Conservation (phyloP, 441 rosid species). For the Erodium moschatum region DNA sequence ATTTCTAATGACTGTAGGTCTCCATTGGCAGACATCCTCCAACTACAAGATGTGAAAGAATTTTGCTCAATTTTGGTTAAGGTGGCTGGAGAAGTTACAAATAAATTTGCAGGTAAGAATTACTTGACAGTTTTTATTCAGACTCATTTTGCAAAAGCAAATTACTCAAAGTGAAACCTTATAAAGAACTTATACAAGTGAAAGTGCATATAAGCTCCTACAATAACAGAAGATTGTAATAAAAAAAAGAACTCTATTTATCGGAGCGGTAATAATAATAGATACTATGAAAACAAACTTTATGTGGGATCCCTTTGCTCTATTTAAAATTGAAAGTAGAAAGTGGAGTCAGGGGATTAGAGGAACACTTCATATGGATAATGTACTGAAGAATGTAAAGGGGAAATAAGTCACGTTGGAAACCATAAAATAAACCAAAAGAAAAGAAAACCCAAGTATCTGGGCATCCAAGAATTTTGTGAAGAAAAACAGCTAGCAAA, state of each 20-base stretch:
- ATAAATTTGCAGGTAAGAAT: background rate
- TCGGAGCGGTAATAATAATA: background rate
- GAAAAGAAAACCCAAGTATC: too few relatives aligned
- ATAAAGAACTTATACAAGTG: too few relatives aligned
- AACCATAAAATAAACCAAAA: too few relatives aligned
- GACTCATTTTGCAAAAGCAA: background rate
- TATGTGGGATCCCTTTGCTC: background rate
- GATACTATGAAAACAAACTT: background rate
- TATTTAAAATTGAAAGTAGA: background rate
- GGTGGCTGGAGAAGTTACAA: background rate
- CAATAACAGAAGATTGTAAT: background rate
- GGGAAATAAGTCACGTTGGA: too few relatives aligned
- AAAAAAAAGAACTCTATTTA: background rate
- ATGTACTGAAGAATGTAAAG: too few relatives aligned
- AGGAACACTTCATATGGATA: too few relatives aligned
- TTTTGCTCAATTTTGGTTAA: constrained; percentile 1
- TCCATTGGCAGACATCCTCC: constrained; percentile 1
- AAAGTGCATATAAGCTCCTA: too few relatives aligned
- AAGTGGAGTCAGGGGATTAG: background rate
- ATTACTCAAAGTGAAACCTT: too few relatives aligned
- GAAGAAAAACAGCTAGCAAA: too few relatives aligned
- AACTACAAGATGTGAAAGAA: background rate
- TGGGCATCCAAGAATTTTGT: too few relatives aligned
- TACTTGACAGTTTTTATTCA: background rate
- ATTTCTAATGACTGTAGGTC: constrained; percentile 10